Evolutionary conservation across 148 eudicot species (phyloP), one percentile per base, ranked within the genome.

Genomic region (Cornus kousa): DNA sequence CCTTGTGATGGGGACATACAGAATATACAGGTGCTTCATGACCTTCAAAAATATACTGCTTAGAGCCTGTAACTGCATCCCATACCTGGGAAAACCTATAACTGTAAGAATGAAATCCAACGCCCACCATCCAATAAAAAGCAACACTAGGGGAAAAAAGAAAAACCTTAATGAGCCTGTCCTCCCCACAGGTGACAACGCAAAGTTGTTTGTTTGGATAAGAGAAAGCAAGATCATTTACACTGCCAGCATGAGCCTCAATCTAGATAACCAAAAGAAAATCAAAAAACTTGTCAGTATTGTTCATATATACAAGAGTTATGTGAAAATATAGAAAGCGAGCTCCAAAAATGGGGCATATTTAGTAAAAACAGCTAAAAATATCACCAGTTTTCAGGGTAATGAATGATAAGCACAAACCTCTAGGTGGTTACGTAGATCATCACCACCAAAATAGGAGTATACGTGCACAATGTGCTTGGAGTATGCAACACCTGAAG

Each of bases 161-260:
- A 77, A 72, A 43, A 55, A 95, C 99, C 97, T 92, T 96, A 71
- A 96, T 91, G 60, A 92, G 88, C 79, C 91, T 88, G 84, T 96
- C 99, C 33, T 96, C 99, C 77, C 99, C 99, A 59, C 99, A 96
- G 71, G 99, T 96, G 80, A 96, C 88, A 65, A 96, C 76, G 70
- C 85, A 86, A n/a, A 92, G 87, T 81, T 89, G 95, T 80, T 96
- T 92, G 74, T 85, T 85, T 7, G 97, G 98, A 77, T 82, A 90
- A 78, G 94, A 86, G 80, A 96, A 96, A 35, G 98, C 92, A 78
- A 96, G 87, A 80, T 96, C 99, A 75, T 96, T 96, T 22, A 96
- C 99, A 72, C 95, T 89, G 57, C 99, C 99, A 82, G 70, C 78
- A 82, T 95, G 99, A 77, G 98, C 98, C 83, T 96, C 98, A 72